Evolutionary conservation across 306 rosid genomes (phyloP), one percentile per base, ranked within the genome.

Genomic region (Coriaria nepalensis): DNA sequence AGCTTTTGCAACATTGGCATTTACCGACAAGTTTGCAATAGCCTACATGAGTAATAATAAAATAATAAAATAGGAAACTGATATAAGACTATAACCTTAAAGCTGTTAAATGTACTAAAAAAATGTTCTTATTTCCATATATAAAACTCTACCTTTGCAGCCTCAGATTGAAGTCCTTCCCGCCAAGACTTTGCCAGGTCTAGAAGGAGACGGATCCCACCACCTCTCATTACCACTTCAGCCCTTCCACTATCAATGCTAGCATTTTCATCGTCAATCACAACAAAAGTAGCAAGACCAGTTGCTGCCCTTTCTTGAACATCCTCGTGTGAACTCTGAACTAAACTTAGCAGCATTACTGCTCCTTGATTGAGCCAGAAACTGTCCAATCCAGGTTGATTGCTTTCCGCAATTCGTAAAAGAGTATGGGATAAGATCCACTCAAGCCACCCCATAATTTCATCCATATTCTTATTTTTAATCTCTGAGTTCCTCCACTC

Each of bases 241-340:
- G 99, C 41, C 41, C 41, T 38, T 38, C 41, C 10, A 6, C 41
- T 6, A 38, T 6, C 41, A 6, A 38, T 38, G 9, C 41, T 38
- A 38, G 41, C 41, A 38, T 38, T 38, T 38, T 38, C 41, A 38
- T 38, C 41, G 62, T 92, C 99, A 68, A 86, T 82, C 53, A 92
- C 96, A 60, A 92, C 98, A 80, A 92, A 92, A 29, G 99, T 82
- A 56, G 99, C 96, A 80, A 92, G 96, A 14, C 94, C 99, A 4
- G 99, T 92, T 39, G 99, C 99, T 47, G 96, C 99, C 78, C 99
- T 92, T 59, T 92, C 99, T 65, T 92, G 96, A 65, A 92, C 99
- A 38, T 38, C 41, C 41, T 38, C 41, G 9, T 6, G 41, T 38
- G 41, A 38, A 38, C 41, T 38, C 41, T 9, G 41, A 0, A 38